Percentiles rank a stretch among this genome's conserved stretches.
Conservation (phyloP, 176 grass and related monocot species). For the Aegilops speltoides region DNA sequence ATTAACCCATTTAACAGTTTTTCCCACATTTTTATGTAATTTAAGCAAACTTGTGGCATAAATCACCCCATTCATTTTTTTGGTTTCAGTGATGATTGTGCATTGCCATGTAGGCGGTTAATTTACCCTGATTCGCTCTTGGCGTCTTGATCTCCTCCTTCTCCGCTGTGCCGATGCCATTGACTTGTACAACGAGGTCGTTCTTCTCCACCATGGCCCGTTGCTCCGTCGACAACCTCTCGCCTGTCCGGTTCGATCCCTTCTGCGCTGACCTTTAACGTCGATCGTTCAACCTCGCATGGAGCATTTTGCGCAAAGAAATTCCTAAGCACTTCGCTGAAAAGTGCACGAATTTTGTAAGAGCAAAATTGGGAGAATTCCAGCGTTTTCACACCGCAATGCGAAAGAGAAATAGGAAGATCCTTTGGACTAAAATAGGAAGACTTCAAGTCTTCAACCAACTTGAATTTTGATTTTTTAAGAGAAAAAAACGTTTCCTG, state of each 20-base stretch:
- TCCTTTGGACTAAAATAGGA: neutral
- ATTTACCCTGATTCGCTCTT: too few species aligned
- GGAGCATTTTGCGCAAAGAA: neutral
- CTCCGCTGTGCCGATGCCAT: neutral
- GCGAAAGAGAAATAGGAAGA: neutral
- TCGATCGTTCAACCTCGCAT: too few species aligned
- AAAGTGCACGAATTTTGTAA: neutral
- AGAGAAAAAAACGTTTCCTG: too few species aligned
- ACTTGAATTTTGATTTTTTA: too few species aligned
- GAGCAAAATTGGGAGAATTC: neutral
- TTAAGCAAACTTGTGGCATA: too few species aligned
- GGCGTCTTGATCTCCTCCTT: neutral
- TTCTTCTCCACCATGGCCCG: conserved; percentile 7
- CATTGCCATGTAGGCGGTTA: too few species aligned
- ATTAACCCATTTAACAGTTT: too few species aligned
- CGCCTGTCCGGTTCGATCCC: conserved; percentile 12
- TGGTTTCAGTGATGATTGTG: too few species aligned
- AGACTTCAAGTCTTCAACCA: too few species aligned
- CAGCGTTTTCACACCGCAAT: neutral
- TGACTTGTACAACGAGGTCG: neutral
- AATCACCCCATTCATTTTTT: too few species aligned
- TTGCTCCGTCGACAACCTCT: conserved; percentile 11
- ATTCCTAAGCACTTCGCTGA: neutral
- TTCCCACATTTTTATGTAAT: too few species aligned
- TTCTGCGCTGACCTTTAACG: neutral